Conservation (phyloP, 2,329 filamentous ascomycete genomes). For the Diaporthe velutina region DNA sequence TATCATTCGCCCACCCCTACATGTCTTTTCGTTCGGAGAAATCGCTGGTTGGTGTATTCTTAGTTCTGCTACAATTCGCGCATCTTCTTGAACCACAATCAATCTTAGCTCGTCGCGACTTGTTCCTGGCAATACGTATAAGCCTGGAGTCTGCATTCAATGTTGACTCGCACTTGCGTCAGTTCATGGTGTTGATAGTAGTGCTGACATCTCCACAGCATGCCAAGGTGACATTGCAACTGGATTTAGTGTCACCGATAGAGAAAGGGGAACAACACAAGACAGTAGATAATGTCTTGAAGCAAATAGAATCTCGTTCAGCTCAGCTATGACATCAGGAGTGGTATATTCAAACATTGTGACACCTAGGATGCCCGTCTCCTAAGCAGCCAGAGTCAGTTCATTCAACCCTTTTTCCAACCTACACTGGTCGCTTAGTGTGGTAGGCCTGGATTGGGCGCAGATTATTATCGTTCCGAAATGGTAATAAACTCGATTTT, state of each 20-base stretch:
- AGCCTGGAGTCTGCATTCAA: background rate
- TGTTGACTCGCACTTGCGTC: background rate
- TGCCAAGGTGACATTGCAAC: background rate
- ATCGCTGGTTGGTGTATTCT: background rate
- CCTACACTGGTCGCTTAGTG: too few relatives aligned
- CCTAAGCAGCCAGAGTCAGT: too few relatives aligned
- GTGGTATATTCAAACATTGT: background rate
- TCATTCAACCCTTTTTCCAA: too few relatives aligned
- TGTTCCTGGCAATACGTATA: background rate
- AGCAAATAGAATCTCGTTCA: background rate
- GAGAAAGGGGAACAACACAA: background rate
- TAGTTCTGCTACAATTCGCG: background rate
- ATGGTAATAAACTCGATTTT: too few relatives aligned
- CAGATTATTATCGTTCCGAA: too few relatives aligned
- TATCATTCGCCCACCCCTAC: too few relatives aligned
- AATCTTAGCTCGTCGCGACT: background rate
- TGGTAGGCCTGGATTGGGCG: too few relatives aligned
- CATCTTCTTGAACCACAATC: background rate
- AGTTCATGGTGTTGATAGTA: background rate
- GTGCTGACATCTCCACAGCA: conserved; percentile 2
- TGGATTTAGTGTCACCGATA: background rate
- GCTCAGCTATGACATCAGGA: background rate
- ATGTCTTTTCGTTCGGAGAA: background rate
- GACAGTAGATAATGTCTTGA: background rate
- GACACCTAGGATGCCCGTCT: too few relatives aligned